Evolutionary conservation across 2,329 filamentous ascomycete species (phyloP), one percentile per base, ranked within the genome.

Genomic region (Fonsecaea monophora): DNA sequence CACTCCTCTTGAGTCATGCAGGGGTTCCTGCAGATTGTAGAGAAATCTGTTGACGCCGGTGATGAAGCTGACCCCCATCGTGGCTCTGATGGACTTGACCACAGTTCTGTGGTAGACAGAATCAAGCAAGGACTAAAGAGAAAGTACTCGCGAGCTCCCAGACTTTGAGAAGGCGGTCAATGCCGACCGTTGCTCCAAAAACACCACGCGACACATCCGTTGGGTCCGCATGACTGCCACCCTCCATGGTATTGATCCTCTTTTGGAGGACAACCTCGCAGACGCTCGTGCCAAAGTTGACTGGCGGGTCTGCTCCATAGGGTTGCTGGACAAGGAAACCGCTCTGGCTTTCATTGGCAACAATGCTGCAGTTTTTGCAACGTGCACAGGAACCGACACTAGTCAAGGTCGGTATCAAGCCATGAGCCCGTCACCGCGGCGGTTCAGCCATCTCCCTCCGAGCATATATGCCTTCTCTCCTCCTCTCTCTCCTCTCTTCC

Each of bases 181-280:
- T 86, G 50, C 89, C 88, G 35, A 89, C 80, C 0, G 88, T 90
- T 13, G 90, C 90, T 1, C 90, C 90, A 71, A 87, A 92, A 35
- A 69, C 73, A 85, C 88, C 89, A 82, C 89, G 83, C 74, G 86
- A 89, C 68, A 92, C 91, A 72, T 92, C 90, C 73, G 84, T 90
- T 1, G 85, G 86, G 63, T 81, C 78, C 5, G 78, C 75, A 1
- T 74, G 70, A 1, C 70, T 45, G 8, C 54, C 53, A 6, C 1
- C 21, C 21, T 54, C 54, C 35, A 66, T 60, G 21, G 63, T 64
- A 48, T 67, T 56, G 40, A 68, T 65, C 53, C 66, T 60, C 15
- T 37, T 37, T 21, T 21, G 21, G 21, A 50, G 12, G 8, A 50
- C 3, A 50, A 25, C 12, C 45, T 50, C 2, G 45, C 18, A 25